These are phyloP conservation scores for Byssochlamys sp. DNA, from an alignment of 2,329 filamentous ascomycete genomes.

Conservation along the genomic window DNA sequence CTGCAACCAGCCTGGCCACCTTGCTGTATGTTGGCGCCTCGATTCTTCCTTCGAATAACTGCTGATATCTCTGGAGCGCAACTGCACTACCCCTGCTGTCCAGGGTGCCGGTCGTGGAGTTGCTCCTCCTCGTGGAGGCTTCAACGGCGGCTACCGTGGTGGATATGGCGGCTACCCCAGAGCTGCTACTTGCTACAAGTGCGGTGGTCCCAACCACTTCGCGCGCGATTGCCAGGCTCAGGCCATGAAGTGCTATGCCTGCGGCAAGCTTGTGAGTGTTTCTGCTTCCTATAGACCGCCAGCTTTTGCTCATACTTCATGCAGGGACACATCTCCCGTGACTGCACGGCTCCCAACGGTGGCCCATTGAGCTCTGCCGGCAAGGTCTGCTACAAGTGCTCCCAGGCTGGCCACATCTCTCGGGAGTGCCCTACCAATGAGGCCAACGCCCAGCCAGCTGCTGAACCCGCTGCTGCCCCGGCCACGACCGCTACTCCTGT, in stretches of 20 bases:
- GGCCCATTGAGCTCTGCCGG: constrained; percentile 89
- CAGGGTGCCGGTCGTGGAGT: constrained; percentile 53
- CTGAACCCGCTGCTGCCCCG: constrained; percentile 27
- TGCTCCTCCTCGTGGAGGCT: constrained; percentile 58
- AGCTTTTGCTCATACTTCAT: constrained; percentile 3
- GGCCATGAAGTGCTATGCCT: constrained; percentile 97
- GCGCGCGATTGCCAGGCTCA: constrained; percentile 96
- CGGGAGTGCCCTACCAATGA: constrained; percentile 81
- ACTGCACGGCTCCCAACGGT: constrained; percentile 94
- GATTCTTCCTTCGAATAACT: constrained; percentile 2
- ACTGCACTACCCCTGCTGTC: constrained; percentile 67
- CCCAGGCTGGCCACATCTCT: constrained; percentile 90
- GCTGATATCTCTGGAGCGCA: constrained; percentile 49
- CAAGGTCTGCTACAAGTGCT: constrained; percentile 98
- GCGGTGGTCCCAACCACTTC: constrained; percentile 86
- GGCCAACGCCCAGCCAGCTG: constrained; percentile 31
- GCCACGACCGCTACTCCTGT: constrained; percentile 18
- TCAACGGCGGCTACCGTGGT: constrained; percentile 56
- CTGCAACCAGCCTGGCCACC: constrained; percentile 84
- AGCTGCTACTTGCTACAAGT: constrained; percentile 60
- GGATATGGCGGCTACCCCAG: constrained; percentile 54
- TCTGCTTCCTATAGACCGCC: background rate
- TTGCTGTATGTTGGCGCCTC: constrained; percentile 56
- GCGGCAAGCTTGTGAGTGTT: constrained; percentile 62
- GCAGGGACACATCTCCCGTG: constrained; percentile 74